Percentiles rank a stretch among this genome's conserved stretches.
phyloP scores from a whole-genome alignment of 2,329 filamentous ascomycete genomes.

The Colletotrichum orbiculare region DNA sequence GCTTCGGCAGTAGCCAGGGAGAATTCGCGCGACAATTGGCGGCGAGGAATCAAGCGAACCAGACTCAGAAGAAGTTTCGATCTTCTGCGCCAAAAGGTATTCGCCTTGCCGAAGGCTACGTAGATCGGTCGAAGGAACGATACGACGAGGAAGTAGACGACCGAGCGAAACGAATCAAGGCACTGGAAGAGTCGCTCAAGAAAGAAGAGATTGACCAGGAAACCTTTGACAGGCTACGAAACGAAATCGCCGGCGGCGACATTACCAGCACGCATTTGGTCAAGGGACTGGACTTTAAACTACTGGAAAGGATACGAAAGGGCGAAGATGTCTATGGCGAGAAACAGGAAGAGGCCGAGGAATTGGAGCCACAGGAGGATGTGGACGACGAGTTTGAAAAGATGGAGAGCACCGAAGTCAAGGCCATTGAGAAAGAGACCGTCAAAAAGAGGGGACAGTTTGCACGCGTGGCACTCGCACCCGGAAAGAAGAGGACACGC shows the following conservation, averaged over 20 bases:
- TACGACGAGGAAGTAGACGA: conserved; percentile 64
- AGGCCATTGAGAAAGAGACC: conserved; percentile 62
- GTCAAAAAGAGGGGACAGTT: conserved; percentile 72
- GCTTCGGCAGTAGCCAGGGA: conserved; percentile 59
- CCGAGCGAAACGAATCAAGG: conserved; percentile 74
- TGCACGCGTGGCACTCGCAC: conserved; percentile 61
- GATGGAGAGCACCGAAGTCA: conserved; percentile 65
- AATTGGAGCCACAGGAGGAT: conserved; percentile 50
- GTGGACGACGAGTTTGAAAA: conserved; percentile 75
- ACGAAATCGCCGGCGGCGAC: conserved; percentile 86
- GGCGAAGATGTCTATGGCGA: conserved; percentile 75
- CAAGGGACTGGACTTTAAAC: conserved; percentile 89
- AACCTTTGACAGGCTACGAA: conserved; percentile 80
- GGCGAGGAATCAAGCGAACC: conserved; percentile 70
- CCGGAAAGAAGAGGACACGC: conserved; percentile 71
- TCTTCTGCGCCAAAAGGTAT: conserved; percentile 85
- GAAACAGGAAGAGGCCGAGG: conserved; percentile 44
- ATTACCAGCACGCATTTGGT: conserved; percentile 85
- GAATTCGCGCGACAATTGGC: conserved; percentile 89
- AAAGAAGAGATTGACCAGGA: conserved; percentile 84
- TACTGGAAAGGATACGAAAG: conserved; percentile 75
- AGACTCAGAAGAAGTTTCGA: conserved; percentile 78
- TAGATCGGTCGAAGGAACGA: conserved; percentile 80
- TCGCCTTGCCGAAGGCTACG: conserved; percentile 82
- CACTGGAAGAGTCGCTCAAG: conserved; percentile 84